These are phyloP conservation scores for Boletus mariae DNA, from an alignment of 1,284 basidiomycete species.

Conservation along the genomic window DNA sequence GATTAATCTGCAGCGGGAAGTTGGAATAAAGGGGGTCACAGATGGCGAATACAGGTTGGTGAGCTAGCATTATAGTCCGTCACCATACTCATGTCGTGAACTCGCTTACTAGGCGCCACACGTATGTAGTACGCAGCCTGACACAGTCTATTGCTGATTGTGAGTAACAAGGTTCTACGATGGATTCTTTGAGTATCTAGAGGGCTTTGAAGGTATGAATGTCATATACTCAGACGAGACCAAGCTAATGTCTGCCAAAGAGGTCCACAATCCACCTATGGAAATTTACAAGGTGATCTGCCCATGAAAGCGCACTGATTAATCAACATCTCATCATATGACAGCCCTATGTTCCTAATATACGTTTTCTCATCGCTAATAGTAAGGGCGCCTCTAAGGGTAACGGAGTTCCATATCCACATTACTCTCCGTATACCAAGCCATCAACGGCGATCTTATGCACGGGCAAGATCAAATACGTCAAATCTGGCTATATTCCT, in stretches of 20 bases:
- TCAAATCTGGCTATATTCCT: constrained; percentile 58
- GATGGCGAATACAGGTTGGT: constrained; percentile 56
- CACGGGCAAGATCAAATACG: constrained; percentile 58
- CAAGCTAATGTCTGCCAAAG: constrained; percentile 3
- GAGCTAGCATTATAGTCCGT: constrained; percentile 41
- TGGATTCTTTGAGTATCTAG: constrained; percentile 25
- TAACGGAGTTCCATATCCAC: constrained; percentile 10
- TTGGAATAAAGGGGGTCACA: constrained; percentile 53
- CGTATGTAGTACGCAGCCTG: constrained; percentile 12
- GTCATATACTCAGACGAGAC: background rate
- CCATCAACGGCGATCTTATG: constrained; percentile 49
- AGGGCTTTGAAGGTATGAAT: constrained; percentile 24
- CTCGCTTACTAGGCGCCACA: constrained; percentile 17
- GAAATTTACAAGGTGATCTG: constrained; percentile 24
- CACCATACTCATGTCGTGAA: constrained; percentile 5
- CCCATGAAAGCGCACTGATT: background rate
- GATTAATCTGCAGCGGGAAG: constrained; percentile 48
- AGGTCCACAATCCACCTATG: constrained; percentile 21
- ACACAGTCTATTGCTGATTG: background rate
- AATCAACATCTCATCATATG: background rate
- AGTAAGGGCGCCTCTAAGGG: constrained; percentile 19
- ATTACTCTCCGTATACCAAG: constrained; percentile 37
- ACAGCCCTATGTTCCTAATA: constrained; percentile 39
- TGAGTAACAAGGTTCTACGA: constrained; percentile 21
- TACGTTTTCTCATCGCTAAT: constrained; percentile 44